Evolutionary conservation across 371 early-diverging fungal genomes (phyloP).

Genomic region (Lichtheimia ramosa): DNA sequence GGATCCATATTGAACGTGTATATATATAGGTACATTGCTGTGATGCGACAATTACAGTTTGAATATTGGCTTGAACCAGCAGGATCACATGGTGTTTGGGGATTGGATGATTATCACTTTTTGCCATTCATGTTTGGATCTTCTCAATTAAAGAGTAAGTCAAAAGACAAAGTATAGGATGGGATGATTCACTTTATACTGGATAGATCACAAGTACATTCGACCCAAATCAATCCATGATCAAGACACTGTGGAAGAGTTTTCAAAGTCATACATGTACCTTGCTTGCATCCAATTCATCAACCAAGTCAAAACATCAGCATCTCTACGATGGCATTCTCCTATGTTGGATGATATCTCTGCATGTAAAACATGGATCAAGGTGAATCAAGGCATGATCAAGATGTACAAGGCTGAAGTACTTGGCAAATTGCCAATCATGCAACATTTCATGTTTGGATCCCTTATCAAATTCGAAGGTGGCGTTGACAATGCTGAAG

Average conservation of each 20-base stretch:
- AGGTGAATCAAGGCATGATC: constrained; percentile 94
- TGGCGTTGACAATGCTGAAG: constrained; percentile 34
- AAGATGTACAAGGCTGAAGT: constrained; percentile 99
- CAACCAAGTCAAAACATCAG: constrained; percentile 68
- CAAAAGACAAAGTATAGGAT: too few species aligned
- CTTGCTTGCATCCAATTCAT: constrained; percentile 91
- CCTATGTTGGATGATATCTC: constrained; percentile 97
- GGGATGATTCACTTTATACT: too few species aligned
- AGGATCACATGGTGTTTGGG: constrained; percentile 99
- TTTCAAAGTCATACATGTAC: constrained; percentile 88
- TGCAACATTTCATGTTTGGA: constrained; percentile 99
- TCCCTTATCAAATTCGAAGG: constrained; percentile 62
- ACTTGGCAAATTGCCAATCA: constrained; percentile 93
- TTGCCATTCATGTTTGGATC: constrained; percentile 97
- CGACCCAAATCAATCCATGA: constrained; percentile 89
- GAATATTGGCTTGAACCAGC: constrained; percentile 98
- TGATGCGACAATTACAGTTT: constrained; percentile 89
- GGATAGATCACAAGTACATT: constrained; percentile 72
- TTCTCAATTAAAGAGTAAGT: constrained; percentile 77
- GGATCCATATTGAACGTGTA: constrained; percentile 22
- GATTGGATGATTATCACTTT: constrained; percentile 98
- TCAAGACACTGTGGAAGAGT: constrained; percentile 79
- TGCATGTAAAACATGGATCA: constrained; percentile 89
- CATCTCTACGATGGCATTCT: constrained; percentile 80
- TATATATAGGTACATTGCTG: constrained; percentile 64